Evolutionary conservation across 495 filamentous ascomycete genomes (phyloP).

Genomic region (Neurospora sp.): DNA sequence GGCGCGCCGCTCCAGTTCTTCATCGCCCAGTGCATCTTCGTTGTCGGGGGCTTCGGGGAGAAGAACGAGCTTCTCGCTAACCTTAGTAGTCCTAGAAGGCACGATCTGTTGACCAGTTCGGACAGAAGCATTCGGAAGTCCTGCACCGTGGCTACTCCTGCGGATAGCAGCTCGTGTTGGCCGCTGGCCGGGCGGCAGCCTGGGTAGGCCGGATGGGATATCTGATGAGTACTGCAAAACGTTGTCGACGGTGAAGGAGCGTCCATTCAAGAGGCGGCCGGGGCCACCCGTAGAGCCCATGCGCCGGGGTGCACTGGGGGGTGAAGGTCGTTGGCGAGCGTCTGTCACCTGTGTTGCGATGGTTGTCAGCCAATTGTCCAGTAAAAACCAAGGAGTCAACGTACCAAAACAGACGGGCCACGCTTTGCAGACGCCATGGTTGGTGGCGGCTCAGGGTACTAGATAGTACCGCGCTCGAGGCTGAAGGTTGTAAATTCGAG

Average conservation of each 20-base stretch:
- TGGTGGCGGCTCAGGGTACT: neutral
- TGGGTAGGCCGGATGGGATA: slow-evolving; percentile 87
- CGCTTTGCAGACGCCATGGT: slow-evolving; percentile 25
- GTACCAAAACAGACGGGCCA: slow-evolving; percentile 26
- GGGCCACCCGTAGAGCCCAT: slow-evolving; percentile 1
- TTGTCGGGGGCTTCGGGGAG: slow-evolving; percentile 71
- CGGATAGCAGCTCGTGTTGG: slow-evolving; percentile 40
- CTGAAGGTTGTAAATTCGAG: neutral
- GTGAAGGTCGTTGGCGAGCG: slow-evolving; percentile 20
- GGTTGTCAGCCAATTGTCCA: neutral
- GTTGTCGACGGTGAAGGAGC: slow-evolving; percentile 91
- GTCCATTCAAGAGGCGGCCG: slow-evolving; percentile 41
- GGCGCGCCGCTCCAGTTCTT: slow-evolving; percentile 26
- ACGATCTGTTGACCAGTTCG: slow-evolving; percentile 59
- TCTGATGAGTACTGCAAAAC: slow-evolving; percentile 90
- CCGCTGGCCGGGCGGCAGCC: slow-evolving; percentile 53
- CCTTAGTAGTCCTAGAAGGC: slow-evolving; percentile 78
- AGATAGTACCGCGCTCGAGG: neutral
- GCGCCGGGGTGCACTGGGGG: slow-evolving; percentile 12
- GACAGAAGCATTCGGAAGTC: slow-evolving; percentile 32
- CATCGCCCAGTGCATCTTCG: slow-evolving; percentile 43
- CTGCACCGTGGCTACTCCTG: slow-evolving; percentile 25
- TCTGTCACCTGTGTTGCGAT: slow-evolving; percentile 24
- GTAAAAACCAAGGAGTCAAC: neutral
- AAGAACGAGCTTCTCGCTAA: slow-evolving; percentile 92